phyloP scores from a whole-genome alignment of 2,329 filamentous ascomycete genomes.

The Pyrenophora seminiperda region DNA sequence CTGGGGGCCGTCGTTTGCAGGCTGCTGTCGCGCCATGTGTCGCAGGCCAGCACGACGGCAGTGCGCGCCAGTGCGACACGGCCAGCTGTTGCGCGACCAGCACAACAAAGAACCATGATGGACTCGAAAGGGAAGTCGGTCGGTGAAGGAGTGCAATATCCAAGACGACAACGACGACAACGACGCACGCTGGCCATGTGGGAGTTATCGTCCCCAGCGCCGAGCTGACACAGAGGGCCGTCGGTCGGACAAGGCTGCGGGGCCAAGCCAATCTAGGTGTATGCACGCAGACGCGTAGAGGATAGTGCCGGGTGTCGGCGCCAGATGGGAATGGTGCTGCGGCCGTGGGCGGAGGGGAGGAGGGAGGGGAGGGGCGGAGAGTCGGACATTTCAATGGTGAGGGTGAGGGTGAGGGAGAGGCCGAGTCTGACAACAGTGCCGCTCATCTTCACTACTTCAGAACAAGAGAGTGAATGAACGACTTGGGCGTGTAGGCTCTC shows the following conservation, averaged over 20 bases:
- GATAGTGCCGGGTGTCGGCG: slow-evolving; percentile 16
- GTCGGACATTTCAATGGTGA: no score
- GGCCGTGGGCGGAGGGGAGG: slow-evolving; percentile 1
- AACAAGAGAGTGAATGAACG: no score
- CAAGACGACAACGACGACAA: not conserved
- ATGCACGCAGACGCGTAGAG: slow-evolving; percentile 11
- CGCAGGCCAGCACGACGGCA: slow-evolving; percentile 3
- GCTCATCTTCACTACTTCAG: no score
- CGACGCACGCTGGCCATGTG: no score
- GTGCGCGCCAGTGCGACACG: not conserved
- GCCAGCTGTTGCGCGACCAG: not conserved
- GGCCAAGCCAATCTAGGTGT: slow-evolving; percentile 13
- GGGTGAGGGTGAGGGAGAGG: not conserved
- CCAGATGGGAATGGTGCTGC: slow-evolving; percentile 12
- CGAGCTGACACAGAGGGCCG: not conserved
- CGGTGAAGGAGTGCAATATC: not conserved
- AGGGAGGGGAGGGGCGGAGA: not conserved
- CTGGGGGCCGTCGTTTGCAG: slow-evolving; percentile 26
- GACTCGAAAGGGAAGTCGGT: slow-evolving; percentile 2
- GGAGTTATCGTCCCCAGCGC: not conserved
- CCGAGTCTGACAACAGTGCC: no score
- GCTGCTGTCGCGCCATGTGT: not conserved
- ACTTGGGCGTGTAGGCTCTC: no score
- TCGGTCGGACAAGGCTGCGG: slow-evolving; percentile 9
- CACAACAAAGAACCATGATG: not conserved